phyloP scores from a whole-genome alignment of 2,329 filamentous ascomycete species.

The Microdochium bolleyi region DNA sequence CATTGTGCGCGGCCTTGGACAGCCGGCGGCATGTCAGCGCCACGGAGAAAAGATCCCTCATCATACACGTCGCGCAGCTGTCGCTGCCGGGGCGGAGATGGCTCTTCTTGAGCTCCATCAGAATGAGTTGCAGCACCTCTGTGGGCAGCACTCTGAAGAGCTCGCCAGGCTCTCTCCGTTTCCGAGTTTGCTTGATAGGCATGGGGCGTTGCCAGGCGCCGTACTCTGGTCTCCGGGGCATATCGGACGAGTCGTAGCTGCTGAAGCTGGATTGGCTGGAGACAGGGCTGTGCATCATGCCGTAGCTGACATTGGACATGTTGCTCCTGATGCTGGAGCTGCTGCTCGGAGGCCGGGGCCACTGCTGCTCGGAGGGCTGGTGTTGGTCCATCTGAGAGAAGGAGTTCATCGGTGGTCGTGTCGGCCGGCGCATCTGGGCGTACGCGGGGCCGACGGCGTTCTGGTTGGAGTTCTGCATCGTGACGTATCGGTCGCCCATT shows the following conservation, averaged over 20 bases:
- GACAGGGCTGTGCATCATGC: constrained; percentile 17
- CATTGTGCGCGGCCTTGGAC: constrained; percentile 39
- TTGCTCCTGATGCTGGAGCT: constrained; percentile 16
- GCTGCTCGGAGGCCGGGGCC: constrained; percentile 11
- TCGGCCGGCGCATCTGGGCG: not conserved
- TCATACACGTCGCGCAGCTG: constrained; percentile 58
- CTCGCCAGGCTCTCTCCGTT: constrained; percentile 35
- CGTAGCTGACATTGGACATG: constrained; percentile 17
- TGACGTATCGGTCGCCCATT: not conserved
- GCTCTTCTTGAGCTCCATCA: constrained; percentile 41
- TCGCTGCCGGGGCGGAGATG: constrained; percentile 39
- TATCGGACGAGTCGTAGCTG: constrained; percentile 22
- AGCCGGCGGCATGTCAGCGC: constrained; percentile 42
- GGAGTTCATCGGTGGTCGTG: not conserved
- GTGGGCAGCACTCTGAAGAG: constrained; percentile 46
- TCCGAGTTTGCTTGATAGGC: constrained; percentile 24
- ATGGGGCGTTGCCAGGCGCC: constrained; percentile 22
- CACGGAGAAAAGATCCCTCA: constrained; percentile 49
- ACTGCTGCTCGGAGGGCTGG: not conserved
- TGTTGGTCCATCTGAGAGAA: not conserved
- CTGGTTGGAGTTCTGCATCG: not conserved
- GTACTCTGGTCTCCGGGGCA: constrained; percentile 16
- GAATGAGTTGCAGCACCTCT: constrained; percentile 50
- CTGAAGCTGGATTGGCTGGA: constrained; percentile 32
- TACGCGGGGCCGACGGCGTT: not conserved